Evolutionary conservation across 345 rosid species (phyloP).

Genomic region (Eucalyptus decipiens): DNA sequence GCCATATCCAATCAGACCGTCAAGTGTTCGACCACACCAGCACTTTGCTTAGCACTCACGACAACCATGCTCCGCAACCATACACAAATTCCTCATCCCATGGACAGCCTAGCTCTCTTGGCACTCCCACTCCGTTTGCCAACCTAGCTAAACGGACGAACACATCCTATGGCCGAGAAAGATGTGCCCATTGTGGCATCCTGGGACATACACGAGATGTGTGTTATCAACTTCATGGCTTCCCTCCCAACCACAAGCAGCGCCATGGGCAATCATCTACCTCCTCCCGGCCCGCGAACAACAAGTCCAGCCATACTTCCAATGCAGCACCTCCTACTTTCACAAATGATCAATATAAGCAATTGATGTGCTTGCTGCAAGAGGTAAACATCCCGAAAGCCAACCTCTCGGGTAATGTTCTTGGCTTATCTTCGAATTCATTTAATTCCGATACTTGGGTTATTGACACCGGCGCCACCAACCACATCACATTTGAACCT

Average conservation of each 20-base stretch:
- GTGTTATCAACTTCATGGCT: not conserved
- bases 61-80: fast-evolving
- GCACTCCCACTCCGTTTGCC: fast-evolving
- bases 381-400: not conserved
- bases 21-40: not conserved
- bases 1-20: not conserved
- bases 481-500: not conserved
- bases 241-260: not conserved
- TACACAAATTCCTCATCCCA: not conserved
- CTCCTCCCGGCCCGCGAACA: fast-evolving
- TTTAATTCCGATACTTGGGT: not conserved
- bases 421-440: not conserved
- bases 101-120: not conserved
- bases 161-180: fast-evolving
- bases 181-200: not conserved
- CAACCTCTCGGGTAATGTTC: not conserved
- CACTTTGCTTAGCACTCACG: not conserved
- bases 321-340: not conserved
- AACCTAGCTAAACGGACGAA: not conserved
- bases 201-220: not conserved
- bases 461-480: not conserved
- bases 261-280: not conserved
- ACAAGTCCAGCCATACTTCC: not conserved
- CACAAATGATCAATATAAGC: not conserved
- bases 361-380: not conserved